Conservation (phyloP, 225 moss, liverwort and hornwort genomes). For the Straminergon stramineum region DNA sequence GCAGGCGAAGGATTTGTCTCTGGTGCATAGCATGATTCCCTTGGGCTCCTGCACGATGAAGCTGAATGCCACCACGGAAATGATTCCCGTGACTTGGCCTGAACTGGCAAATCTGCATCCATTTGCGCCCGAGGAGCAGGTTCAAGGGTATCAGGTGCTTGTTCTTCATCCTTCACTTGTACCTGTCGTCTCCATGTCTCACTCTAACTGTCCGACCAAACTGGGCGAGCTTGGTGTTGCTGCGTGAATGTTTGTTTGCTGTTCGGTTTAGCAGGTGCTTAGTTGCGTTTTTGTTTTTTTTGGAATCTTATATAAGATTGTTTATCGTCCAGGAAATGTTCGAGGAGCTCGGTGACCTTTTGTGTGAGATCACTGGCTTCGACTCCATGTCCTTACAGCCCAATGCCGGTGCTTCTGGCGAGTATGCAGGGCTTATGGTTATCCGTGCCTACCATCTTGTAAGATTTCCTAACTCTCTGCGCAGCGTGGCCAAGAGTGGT, state of each 20-base stretch:
- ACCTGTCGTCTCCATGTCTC: not conserved
- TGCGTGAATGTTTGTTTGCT: not conserved
- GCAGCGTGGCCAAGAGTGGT: not conserved
- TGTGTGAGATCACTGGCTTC: slow-evolving; percentile 95
- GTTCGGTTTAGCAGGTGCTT: not conserved
- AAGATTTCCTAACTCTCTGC: not conserved
- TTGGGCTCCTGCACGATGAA: slow-evolving; percentile 99
- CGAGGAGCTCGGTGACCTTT: slow-evolving; percentile 61
- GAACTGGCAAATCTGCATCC: slow-evolving; percentile 87
- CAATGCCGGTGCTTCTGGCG: slow-evolving; percentile 93
- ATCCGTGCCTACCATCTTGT: slow-evolving; percentile 88
- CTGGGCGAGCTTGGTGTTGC: not conserved
- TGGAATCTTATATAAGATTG: not conserved
- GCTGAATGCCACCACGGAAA: slow-evolving; percentile 88
- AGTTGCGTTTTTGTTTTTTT: not conserved
- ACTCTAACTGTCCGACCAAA: not conserved
- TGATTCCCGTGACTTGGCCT: slow-evolving; percentile 93
- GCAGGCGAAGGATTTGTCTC: slow-evolving; percentile 86
- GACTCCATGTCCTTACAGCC: slow-evolving; percentile 96
- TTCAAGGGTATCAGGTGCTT: slow-evolving; percentile 67
- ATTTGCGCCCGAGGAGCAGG: slow-evolving; percentile 83
- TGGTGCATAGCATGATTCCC: slow-evolving; percentile 98
- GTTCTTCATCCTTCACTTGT: not conserved
- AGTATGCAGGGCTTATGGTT: slow-evolving; percentile 94
- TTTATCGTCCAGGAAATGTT: slow-evolving; percentile 71